A percentile compares a stretch with the other conserved stretches of the same genome.
phyloP scores from a whole-genome alignment of 169 alveolate species.

The Toxoplasma gondii region DNA sequence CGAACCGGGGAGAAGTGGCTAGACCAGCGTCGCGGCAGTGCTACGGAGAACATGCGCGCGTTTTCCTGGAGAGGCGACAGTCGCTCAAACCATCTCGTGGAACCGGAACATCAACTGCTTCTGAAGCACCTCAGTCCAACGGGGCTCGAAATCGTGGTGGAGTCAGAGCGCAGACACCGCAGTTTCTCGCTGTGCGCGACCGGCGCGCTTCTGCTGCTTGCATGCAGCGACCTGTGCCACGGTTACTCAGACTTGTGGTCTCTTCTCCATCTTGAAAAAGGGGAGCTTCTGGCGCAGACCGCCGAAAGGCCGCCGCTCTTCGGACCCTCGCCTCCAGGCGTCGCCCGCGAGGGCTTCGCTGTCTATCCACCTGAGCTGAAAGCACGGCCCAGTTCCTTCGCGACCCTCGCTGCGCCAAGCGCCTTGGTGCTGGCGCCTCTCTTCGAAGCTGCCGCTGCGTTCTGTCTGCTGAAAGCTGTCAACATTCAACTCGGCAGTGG shows the following conservation, averaged over 20 bases:
- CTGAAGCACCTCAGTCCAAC: neutral
- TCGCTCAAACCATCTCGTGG: neutral
- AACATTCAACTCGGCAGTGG: neutral
- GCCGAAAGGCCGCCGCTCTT: neutral
- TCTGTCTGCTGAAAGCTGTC: neutral
- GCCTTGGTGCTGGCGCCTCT: neutral
- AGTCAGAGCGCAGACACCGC: neutral
- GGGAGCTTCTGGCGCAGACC: neutral
- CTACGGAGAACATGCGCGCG: no score
- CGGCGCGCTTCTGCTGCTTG: neutral
- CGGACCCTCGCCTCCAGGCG: neutral
- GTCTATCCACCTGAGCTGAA: neutral
- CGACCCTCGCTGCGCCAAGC: neutral
- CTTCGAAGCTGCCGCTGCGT: neutral
- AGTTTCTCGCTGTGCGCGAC: neutral
- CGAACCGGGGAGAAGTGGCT: no score
- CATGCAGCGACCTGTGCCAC: neutral
- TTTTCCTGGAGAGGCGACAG: no score
- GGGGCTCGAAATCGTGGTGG: neutral
- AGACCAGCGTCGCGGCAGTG: no score
- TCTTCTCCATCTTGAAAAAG: neutral
- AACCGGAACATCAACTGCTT: neutral
- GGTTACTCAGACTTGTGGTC: neutral
- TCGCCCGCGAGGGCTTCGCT: neutral
- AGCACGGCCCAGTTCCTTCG: neutral